Evolutionary conservation across 2,329 filamentous ascomycete species (phyloP), one percentile per base, ranked within the genome.

Genomic region (Fusarium sp.): DNA sequence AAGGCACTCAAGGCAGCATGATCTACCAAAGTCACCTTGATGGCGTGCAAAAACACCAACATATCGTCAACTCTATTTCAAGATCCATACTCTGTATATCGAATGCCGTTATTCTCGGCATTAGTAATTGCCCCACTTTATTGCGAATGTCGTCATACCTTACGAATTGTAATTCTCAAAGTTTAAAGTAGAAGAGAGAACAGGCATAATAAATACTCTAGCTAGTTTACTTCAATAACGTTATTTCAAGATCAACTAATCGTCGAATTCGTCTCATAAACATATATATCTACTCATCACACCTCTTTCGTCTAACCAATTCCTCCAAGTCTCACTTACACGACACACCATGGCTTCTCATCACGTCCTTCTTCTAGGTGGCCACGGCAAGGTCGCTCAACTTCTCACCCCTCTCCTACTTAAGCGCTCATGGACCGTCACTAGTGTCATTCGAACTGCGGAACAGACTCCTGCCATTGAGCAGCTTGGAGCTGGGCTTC

Each of bases 381-480:
- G 92, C 74, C 92, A 94, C 81, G 93, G 93, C 81, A 93, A 94
- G 77, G 80, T 96, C 62, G 87, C 92, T 70, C 88, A 92, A 61
- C 81, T 90, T 42, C 85, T 96, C 38, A 96, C 92, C 10, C 91
- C 91, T 2, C 85, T 94, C 62, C 88, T 97, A 9, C 87, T 96
- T 41, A 84, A 88, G 51, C 88, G 89, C 69, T 88, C 87, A 34
- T 95, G 92, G 91, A 88, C 87, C 69, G 91, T 97, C 55, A 94
- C 91, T 62, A 92, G 90, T 77, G 83, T 96, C 64, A 90, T 97
- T 77, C 91, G 93, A 73, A 87, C 89, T 67, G 82, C 87, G n/a
- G 88, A 89, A 1, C 92, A 96, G 70, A 84, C 86, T 42, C 76
- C 82, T 5, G 82, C 88, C 54, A 89, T 97, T 59, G 80, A 90